Conservation (phyloP, 495 filamentous ascomycete species). For the Aspergillus saccharolyticus region DNA sequence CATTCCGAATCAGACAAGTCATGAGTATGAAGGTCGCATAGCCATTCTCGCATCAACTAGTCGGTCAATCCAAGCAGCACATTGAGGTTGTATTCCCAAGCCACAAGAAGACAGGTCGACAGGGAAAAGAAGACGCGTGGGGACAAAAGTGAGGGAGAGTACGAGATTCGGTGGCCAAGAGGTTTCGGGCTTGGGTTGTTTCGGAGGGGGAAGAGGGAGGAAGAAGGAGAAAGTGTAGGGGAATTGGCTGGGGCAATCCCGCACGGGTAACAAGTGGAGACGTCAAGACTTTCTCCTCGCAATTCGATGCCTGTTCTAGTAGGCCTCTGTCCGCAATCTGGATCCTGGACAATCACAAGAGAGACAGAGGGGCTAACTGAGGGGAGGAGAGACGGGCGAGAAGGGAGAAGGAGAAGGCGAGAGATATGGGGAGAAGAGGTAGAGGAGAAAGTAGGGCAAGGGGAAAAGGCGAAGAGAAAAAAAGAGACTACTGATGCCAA, state of each 20-base stretch:
- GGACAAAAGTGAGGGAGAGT: background rate
- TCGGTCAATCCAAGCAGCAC: conserved; percentile 10
- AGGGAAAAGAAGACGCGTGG: background rate
- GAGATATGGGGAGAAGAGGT: background rate
- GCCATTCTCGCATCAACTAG: conserved; percentile 12
- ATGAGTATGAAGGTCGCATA: conserved; percentile 6
- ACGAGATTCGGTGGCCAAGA: background rate
- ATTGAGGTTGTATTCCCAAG: background rate
- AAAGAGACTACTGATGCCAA: background rate
- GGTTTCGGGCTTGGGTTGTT: background rate
- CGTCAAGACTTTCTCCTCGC: background rate
- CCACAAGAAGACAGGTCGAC: background rate
- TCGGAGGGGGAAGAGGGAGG: background rate
- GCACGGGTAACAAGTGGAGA: background rate
- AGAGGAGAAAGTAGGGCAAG: background rate
- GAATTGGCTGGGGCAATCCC: background rate
- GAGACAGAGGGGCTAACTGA: background rate
- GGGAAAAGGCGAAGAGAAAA: background rate
- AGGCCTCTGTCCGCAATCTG: background rate
- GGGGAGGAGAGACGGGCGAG: background rate
- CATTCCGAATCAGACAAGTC: conserved; percentile 23
- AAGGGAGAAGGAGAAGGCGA: background rate
- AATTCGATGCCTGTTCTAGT: background rate
- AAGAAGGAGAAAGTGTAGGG: background rate
- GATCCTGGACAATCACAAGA: background rate